Evolutionary conservation across 2,329 filamentous ascomycete genomes (phyloP), one percentile per base, ranked within the genome.

Genomic region (Calonectria naviculata): DNA sequence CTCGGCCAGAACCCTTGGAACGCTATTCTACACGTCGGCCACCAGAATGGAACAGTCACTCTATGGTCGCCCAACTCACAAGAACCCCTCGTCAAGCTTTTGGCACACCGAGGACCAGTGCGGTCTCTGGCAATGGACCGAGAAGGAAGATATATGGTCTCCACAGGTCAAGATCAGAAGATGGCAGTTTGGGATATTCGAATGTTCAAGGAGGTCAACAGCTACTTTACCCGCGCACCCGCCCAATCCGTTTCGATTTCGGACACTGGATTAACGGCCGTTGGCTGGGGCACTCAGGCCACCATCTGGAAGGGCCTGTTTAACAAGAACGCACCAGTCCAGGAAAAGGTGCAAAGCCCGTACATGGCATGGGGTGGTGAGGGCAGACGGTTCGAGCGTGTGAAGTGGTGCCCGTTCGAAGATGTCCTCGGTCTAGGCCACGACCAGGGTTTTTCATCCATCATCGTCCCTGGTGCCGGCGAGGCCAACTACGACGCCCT

Each of bases 181-280:
- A 97, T 98, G 93, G 92, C 93, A n/a, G 92, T 98, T 15, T 98
- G 96, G 95, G 96, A 98, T 81, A 93, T 98, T 73, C 91, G 96
- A 49, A 97, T 95, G 89, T 97, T 97, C 86, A 95, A 93, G 77
- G 95, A 98, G 80, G 93, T 99, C 29, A 94, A 97, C 84, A 94
- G 89, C 76, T 98, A 98, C 85, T 94, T 92, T 74, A 94, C 95
- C 41, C 90, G 92, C 44, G 91, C 94, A 69, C 97, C 97, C 0
- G 95, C 94, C 6, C 92, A 94, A 2, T 94, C 94, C 0, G 88
- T 98, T 28, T 88, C 94, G 26, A 97, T 99, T 80, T 98, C 95
- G 65, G 97, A 99, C 81, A 92, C 92, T 13, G 94, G 94, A 26
- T 87, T 98, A 63, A 95, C 95, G 0, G 95, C 96, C 3, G 93